Evolutionary conservation across 176 grass and related monocot species (phyloP).

Genomic region (Ananas comosus): DNA sequence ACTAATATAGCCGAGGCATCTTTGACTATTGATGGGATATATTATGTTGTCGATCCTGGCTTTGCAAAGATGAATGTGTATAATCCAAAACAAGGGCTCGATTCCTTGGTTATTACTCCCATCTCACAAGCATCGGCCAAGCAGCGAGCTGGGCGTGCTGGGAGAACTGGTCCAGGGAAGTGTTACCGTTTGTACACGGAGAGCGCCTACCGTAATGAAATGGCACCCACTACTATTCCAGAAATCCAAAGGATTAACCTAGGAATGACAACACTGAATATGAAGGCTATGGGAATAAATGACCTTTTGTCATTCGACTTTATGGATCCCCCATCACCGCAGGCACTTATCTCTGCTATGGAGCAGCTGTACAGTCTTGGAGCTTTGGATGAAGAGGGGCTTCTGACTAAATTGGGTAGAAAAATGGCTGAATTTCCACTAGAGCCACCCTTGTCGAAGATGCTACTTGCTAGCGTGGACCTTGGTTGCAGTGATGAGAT

Average conservation of each 20-base stretch:
- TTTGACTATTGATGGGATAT: conserved; percentile 91
- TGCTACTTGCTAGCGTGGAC: conserved; percentile 86
- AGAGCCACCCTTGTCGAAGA: conserved; percentile 82
- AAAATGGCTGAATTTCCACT: conserved; percentile 98
- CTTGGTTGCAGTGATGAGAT: conserved; percentile 92
- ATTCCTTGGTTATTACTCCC: conserved; percentile 85
- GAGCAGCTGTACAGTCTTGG: conserved; percentile 91
- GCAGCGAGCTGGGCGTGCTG: conserved; percentile 91
- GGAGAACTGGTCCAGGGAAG: conserved; percentile 79
- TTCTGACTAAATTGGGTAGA: conserved; percentile 81
- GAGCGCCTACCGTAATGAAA: conserved; percentile 92
- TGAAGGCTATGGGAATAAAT: conserved; percentile 99
- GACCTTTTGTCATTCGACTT: conserved; percentile 91
- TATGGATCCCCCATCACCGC: conserved; percentile 90
- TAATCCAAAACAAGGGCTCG: conserved; percentile 86
- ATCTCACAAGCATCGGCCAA: conserved; percentile 96
- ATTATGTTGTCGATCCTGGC: conserved; percentile 91
- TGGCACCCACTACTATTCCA: conserved; percentile 78
- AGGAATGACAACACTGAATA: conserved; percentile 62
- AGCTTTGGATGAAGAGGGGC: conserved; percentile 80
- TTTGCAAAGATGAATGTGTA: conserved; percentile 94
- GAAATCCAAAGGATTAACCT: conserved; percentile 96
- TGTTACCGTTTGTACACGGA: conserved; percentile 94
- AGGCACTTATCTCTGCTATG: conserved; percentile 88
- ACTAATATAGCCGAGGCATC: conserved; percentile 97